phyloP scores from a whole-genome alignment of 148 eudicot genomes.

The Bassia scoparia region DNA sequence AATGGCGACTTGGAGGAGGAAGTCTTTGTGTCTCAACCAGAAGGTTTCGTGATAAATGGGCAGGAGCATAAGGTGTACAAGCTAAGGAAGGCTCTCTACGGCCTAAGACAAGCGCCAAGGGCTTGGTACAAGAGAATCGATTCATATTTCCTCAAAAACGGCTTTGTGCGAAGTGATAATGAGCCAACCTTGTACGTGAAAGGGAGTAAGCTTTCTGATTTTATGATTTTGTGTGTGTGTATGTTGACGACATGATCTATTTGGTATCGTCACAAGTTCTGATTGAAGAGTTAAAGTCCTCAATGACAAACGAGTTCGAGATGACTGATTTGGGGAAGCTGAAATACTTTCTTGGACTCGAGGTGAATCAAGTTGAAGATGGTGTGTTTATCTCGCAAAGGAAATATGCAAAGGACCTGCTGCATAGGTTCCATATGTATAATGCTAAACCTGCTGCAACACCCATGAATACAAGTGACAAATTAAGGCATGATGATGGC shows the following conservation, averaged over 20 bases:
- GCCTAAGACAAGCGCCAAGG: conserved; percentile 10
- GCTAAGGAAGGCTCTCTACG: not conserved
- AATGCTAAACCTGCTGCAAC: conserved; percentile 1
- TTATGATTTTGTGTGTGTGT: too few relatives aligned
- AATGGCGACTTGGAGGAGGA: not conserved
- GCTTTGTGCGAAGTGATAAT: not conserved
- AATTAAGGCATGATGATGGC: conserved; percentile 10
- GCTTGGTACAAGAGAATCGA: conserved; percentile 15
- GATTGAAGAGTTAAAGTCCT: too few relatives aligned
- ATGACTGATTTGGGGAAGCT: too few relatives aligned
- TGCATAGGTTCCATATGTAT: not conserved
- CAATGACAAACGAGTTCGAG: too few relatives aligned
- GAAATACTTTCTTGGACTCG: too few relatives aligned
- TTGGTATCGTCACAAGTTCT: too few relatives aligned
- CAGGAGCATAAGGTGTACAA: not conserved
- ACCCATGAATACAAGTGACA: conserved; percentile 18
- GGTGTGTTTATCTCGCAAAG: not conserved
- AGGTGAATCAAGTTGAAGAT: too few relatives aligned
- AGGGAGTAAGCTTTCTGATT: too few relatives aligned
- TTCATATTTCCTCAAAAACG: not conserved
- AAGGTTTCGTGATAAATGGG: too few relatives aligned
- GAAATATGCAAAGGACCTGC: not conserved
- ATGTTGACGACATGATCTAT: too few relatives aligned
- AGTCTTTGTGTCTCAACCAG: too few relatives aligned
- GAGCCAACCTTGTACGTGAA: too few relatives aligned